phyloP scores from a whole-genome alignment of 495 filamentous ascomycete species.

The Penicillium desertorum region DNA sequence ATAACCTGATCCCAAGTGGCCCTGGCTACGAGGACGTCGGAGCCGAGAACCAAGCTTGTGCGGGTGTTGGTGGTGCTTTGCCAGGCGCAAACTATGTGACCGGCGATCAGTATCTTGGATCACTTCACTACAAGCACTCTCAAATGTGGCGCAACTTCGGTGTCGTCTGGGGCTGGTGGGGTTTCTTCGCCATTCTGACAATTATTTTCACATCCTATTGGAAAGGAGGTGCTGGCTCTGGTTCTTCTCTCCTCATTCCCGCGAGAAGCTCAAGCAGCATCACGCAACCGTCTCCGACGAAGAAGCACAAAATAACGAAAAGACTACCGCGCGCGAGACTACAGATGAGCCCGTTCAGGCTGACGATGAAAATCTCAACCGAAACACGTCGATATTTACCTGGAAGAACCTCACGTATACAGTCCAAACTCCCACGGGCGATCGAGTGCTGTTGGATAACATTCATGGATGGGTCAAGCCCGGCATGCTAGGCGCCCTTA shows the following conservation, averaged over 20 bases:
- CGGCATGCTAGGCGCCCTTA: slow-evolving; percentile 70
- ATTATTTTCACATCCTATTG: slow-evolving; percentile 36
- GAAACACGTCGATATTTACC: slow-evolving; percentile 57
- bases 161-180: slow-evolving; percentile 45
- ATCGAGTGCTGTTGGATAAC: slow-evolving; percentile 62
- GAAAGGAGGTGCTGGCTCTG: slow-evolving; percentile 30
- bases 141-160: slow-evolving; percentile 50
- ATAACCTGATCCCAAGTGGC: slow-evolving; percentile 44
- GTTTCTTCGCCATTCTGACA: slow-evolving; percentile 35
- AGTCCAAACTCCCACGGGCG: slow-evolving; percentile 44
- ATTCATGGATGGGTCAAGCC: slow-evolving; percentile 92
- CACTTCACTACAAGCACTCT: slow-evolving; percentile 45
- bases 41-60: slow-evolving; percentile 47
- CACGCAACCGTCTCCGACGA: slow-evolving; percentile 25
- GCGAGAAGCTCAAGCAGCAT: slow-evolving; percentile 35
- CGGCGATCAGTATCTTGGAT: slow-evolving; percentile 51
- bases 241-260: slow-evolving; percentile 37
- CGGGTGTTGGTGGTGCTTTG: slow-evolving; percentile 48
- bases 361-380: slow-evolving; percentile 33
- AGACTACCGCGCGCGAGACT: slow-evolving; percentile 5
- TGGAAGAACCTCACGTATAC: slow-evolving; percentile 61
- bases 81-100: slow-evolving; percentile 41
- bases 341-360: slow-evolving; percentile 14
- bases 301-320: slow-evolving; percentile 30
- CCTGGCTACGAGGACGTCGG: slow-evolving; percentile 30